Evolutionary conservation across 2,329 filamentous ascomycete genomes (phyloP), one percentile per base, ranked within the genome.

Genomic region (Diplocarpon rosae): DNA sequence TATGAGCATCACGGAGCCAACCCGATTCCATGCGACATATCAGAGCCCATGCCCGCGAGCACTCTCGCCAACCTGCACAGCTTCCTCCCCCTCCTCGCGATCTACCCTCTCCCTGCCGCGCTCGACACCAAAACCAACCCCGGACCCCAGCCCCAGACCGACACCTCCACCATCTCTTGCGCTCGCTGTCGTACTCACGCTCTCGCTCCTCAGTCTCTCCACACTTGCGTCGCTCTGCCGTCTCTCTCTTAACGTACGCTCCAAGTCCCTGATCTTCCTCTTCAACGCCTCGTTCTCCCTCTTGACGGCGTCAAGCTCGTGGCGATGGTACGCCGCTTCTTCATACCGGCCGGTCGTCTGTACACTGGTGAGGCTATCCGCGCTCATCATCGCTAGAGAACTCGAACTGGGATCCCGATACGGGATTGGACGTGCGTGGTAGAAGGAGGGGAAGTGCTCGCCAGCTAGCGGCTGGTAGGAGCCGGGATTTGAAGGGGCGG

Each of bases 241-340:
- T 37, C 57, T 55, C 9, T 48, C 48, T 24, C 57, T 53, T 7
- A 80, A 64, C 50, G 69, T 63, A 31, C 69, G 66, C 63, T 83
- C 79, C 10, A 83, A 62, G 35, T 83, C 78, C 37, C 76, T 69
- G 46, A 83, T 73, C 12, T 74, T 69, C 43, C 70, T 67, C 65
- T 78, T 79, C 37, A 83, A 62, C 0, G 62, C 59, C 42, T 83
- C 78, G 48, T 83, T 83, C 62, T 83, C 79, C 37, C 70, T 67
- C 63, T 79, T 81, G 32, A 75, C 73, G 5, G 56, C 63, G 17
- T 83, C 78, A 0, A 83, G 65, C 57, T 83, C 78, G 31, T 70
- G 66, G 4, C 77, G 68, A 54, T 76, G 76, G 47, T 70, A 72
- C 0, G 71, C 72, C 1, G 75, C 75, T 60, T 83, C 78, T 52